A percentile compares a stretch with the other conserved stretches of the same genome.
Conservation (phyloP, 2,329 filamentous ascomycete genomes). For the Diplodia scrobiculata region DNA sequence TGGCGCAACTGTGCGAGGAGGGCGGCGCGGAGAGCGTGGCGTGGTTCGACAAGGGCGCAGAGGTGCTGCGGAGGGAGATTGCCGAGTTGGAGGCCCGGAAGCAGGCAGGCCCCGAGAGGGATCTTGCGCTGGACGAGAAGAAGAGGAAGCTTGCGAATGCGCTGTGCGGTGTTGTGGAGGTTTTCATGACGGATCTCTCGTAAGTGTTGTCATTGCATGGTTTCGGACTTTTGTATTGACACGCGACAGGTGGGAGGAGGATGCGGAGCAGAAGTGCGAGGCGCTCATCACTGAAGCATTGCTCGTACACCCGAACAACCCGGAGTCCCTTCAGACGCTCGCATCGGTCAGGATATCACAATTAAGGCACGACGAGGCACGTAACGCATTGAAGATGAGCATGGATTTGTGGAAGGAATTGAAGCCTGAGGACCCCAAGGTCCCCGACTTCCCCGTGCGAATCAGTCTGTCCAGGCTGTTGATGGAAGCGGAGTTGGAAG, state of each 20-base stretch:
- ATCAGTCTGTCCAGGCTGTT: conserved; percentile 82
- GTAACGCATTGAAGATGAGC: conserved; percentile 74
- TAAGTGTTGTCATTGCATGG: conserved; percentile 51
- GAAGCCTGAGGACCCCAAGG: conserved; percentile 67
- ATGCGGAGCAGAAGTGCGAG: conserved; percentile 88
- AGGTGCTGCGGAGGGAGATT: conserved; percentile 71
- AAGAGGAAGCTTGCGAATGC: conserved; percentile 81
- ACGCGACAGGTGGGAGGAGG: conserved; percentile 67
- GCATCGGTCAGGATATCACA: conserved; percentile 94
- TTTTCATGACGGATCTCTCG: conserved; percentile 98
- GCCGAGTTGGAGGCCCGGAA: conserved; percentile 60
- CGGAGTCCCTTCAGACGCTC: conserved; percentile 93
- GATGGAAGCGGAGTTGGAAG: conserved; percentile 86
- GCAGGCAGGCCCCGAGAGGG: conserved; percentile 41
- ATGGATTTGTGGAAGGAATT: conserved; percentile 81
- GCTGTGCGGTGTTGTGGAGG: conserved; percentile 91
- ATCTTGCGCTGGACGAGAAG: conserved; percentile 63
- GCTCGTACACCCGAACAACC: conserved; percentile 74
- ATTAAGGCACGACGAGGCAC: conserved; percentile 73
- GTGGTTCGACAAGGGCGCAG: conserved; percentile 69
- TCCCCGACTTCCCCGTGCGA: conserved; percentile 83
- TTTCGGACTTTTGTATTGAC: neutral
- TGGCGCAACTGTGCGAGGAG: conserved; percentile 80
- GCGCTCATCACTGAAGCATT: conserved; percentile 86
- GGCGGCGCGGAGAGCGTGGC: conserved; percentile 62